phyloP scores from a whole-genome alignment of 2,329 filamentous ascomycete species.

The Penicillium occitanis region DNA sequence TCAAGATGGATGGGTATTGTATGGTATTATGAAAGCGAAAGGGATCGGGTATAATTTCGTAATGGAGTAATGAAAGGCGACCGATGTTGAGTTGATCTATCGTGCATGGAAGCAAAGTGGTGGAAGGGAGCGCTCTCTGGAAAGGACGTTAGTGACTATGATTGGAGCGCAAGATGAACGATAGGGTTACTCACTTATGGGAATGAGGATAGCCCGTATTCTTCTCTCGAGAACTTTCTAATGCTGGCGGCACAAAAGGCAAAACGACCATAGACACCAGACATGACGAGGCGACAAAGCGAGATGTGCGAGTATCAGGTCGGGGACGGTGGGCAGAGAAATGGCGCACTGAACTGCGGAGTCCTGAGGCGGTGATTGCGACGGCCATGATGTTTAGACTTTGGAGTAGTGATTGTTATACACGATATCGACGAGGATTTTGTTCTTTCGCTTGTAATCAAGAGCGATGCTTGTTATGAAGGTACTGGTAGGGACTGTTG shows the following conservation, averaged over 20 bases:
- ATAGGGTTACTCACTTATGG: conserved; percentile 35
- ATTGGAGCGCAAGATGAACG: not conserved
- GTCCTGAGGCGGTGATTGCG: conserved; percentile 14
- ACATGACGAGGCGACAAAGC: conserved; percentile 43
- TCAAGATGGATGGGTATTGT: conserved; percentile 1
- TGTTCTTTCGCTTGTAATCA: not conserved
- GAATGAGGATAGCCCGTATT: conserved; percentile 39
- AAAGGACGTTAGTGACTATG: not conserved
- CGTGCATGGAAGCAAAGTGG: conserved; percentile 46
- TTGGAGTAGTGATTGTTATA: not conserved
- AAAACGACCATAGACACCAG: conserved; percentile 46
- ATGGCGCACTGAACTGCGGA: conserved; percentile 37
- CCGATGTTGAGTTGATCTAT: conserved; percentile 23
- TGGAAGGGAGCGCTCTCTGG: conserved; percentile 34
- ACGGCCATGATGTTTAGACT: conserved; percentile 10
- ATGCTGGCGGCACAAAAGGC: conserved; percentile 49
- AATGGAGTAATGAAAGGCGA: not conserved
- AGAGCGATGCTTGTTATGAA: not conserved
- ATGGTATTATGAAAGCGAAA: conserved; percentile 1
- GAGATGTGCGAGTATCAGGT: conserved; percentile 41
- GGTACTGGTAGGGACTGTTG: not conserved
- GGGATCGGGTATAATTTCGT: conserved; percentile 8
- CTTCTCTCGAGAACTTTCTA: conserved; percentile 47
- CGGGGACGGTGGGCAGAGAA: conserved; percentile 46
- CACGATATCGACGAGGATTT: not conserved